Conservation (phyloP, 2,329 filamentous ascomycete genomes). For the Aspergillus uvarum region DNA sequence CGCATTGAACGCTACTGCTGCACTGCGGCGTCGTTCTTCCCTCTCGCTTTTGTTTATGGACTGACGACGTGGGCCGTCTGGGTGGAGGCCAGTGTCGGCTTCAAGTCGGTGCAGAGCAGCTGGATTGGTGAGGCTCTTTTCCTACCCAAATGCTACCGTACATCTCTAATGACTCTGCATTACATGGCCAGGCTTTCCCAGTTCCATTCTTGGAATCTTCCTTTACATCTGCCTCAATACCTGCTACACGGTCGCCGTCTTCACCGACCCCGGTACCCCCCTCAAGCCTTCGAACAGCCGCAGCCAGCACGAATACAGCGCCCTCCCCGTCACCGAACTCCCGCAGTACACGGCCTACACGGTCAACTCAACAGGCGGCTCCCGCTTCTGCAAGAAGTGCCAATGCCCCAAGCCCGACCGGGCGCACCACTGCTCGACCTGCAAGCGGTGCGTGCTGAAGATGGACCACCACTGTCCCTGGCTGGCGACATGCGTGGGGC, state of each 20-base stretch:
- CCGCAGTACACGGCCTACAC: conserved; percentile 73
- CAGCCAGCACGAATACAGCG: conserved; percentile 61
- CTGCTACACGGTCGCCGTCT: conserved; percentile 90
- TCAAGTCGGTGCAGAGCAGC: conserved; percentile 51
- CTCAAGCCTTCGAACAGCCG: conserved; percentile 28
- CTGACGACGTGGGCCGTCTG: conserved; percentile 93
- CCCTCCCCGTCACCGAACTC: conserved; percentile 71
- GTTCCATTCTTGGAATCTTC: conserved; percentile 63
- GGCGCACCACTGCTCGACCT: conserved; percentile 94
- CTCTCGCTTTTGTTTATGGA: conserved; percentile 83
- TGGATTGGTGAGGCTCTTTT: conserved; percentile 40
- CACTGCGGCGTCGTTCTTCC: conserved; percentile 73
- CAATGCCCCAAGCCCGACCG: conserved; percentile 92
- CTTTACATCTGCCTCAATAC: conserved; percentile 80
- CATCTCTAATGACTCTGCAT: not conserved
- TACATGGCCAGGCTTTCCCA: conserved; percentile 36
- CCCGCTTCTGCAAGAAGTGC: conserved; percentile 96
- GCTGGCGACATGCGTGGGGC: conserved; percentile 91
- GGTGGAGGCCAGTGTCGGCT: conserved; percentile 74
- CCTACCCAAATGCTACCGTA: too few species aligned
- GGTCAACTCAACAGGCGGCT: conserved; percentile 84
- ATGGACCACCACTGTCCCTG: conserved; percentile 99
- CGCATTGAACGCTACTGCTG: conserved; percentile 81
- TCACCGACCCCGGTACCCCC: conserved; percentile 79
- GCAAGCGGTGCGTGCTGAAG: conserved; percentile 90